Evolutionary conservation across 768 basidiomycete species (phyloP).

Genomic region (Antrodiella citrinella): DNA sequence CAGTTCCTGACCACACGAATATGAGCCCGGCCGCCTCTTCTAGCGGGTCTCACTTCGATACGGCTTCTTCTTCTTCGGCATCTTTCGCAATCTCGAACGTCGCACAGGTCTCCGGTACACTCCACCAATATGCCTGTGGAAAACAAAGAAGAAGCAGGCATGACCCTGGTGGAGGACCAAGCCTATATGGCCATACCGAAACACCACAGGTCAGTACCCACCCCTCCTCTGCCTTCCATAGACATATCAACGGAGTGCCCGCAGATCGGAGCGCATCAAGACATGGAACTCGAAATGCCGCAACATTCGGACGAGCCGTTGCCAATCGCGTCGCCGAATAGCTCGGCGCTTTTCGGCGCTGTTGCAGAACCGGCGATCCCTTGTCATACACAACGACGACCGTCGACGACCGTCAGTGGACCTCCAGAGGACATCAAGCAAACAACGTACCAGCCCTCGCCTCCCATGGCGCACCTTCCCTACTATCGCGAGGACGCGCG

Average conservation of each 20-base stretch:
- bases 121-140: slow-evolving; percentile 9
- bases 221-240: slow-evolving; percentile 9
- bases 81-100: not conserved
- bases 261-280: not conserved
- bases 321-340: not conserved
- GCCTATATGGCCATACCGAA: slow-evolving; percentile 8
- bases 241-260: slow-evolving; percentile 1
- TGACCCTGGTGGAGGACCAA: slow-evolving; percentile 13
- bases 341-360: not conserved
- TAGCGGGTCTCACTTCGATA: too few species aligned
- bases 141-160: slow-evolving; percentile 16
- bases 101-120: not conserved
- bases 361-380: not conserved
- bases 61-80: not conserved
- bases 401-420: too few species aligned
- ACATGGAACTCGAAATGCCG: not conserved
- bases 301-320: not conserved
- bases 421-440: not conserved
- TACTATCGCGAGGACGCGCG: not conserved
- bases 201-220: slow-evolving; percentile 12
- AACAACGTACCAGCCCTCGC: not conserved
- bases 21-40: too few species aligned
- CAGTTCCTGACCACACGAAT: not conserved
- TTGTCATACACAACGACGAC: not conserved
- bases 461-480: not conserved